phyloP scores from a whole-genome alignment of 805 yeast species.

The Metschnikowia drakensbergensis region DNA sequence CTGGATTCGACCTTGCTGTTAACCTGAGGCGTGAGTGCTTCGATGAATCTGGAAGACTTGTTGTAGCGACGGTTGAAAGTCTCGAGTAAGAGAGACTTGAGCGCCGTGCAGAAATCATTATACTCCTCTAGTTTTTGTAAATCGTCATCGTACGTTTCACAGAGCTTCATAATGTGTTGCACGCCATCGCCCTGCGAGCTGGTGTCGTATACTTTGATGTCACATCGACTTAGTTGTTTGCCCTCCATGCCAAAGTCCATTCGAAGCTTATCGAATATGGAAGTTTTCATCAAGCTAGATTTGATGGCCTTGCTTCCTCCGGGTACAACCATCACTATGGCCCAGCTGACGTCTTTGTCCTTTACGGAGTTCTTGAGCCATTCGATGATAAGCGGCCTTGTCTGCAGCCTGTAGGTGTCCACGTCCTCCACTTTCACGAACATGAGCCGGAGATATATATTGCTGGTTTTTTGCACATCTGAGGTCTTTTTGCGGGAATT shows the following conservation, averaged over 20 bases:
- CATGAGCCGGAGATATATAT: conserved; percentile 63
- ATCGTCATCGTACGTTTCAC: conserved; percentile 29
- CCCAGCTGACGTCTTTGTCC: conserved; percentile 52
- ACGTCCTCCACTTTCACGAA: conserved; percentile 61
- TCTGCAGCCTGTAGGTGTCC: conserved; percentile 74
- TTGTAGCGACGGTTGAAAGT: conserved; percentile 43
- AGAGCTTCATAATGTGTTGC: conserved; percentile 30
- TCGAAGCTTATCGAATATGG: conserved; percentile 51
- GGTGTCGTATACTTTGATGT: not conserved
- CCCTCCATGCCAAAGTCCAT: conserved; percentile 47
- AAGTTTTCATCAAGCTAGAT: conserved; percentile 40
- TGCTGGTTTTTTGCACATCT: conserved; percentile 7
- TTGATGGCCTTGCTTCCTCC: conserved; percentile 31
- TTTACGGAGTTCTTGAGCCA: conserved; percentile 58
- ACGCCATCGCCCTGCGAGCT: conserved; percentile 14
- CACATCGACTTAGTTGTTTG: conserved; percentile 30
- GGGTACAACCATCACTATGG: conserved; percentile 52
- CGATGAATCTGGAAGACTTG: conserved; percentile 10
- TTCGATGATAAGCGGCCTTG: conserved; percentile 74
- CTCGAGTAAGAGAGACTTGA: conserved; percentile 48
- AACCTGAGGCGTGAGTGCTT: conserved; percentile 28
- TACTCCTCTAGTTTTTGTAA: conserved; percentile 49
- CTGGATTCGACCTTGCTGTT: conserved; percentile 21
- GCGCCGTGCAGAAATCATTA: conserved; percentile 39
- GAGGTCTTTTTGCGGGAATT: conserved; percentile 12